Conservation (phyloP, 805 yeast species). For the Phaffomyces opuntiae region DNA sequence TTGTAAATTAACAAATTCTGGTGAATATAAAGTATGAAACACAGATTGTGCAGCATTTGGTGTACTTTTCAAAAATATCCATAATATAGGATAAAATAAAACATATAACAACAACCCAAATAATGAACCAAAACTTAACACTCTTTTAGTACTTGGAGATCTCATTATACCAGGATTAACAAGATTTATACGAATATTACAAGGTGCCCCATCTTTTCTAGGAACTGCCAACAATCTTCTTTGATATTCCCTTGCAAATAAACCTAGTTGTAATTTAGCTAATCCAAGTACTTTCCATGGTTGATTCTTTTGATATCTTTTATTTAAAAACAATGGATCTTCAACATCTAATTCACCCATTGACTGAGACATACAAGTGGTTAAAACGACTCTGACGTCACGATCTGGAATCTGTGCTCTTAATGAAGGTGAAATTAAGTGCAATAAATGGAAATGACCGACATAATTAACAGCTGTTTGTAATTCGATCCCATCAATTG, state of each 20-base stretch:
- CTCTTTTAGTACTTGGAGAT: conserved; percentile 76
- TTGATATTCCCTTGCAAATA: conserved; percentile 79
- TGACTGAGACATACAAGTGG: conserved; percentile 73
- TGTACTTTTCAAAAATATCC: conserved; percentile 71
- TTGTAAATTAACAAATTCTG: conserved; percentile 51
- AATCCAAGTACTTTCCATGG: conserved; percentile 81
- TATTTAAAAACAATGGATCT: conserved; percentile 57
- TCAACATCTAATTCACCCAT: conserved; percentile 56
- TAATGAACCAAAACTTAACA: conserved; percentile 68
- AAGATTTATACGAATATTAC: conserved; percentile 60
- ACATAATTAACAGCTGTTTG: conserved; percentile 82
- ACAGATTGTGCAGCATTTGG: conserved; percentile 75
- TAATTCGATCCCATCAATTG: conserved; percentile 77
- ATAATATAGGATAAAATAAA: conserved; percentile 72
- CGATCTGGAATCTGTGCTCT: conserved; percentile 91
- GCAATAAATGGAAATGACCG: conserved; percentile 74
- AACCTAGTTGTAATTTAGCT: conserved; percentile 66
- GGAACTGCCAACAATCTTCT: conserved; percentile 49
- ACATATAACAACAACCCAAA: conserved; percentile 57
- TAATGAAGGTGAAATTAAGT: conserved; percentile 74
- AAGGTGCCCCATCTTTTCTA: conserved; percentile 65
- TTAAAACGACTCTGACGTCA: conserved; percentile 77
- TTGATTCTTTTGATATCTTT: conserved; percentile 47
- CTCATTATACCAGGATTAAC: conserved; percentile 94
- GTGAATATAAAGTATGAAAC: conserved; percentile 62